Conservation (phyloP, 176 grass and related monocot genomes). For the Carex parvula region DNA sequence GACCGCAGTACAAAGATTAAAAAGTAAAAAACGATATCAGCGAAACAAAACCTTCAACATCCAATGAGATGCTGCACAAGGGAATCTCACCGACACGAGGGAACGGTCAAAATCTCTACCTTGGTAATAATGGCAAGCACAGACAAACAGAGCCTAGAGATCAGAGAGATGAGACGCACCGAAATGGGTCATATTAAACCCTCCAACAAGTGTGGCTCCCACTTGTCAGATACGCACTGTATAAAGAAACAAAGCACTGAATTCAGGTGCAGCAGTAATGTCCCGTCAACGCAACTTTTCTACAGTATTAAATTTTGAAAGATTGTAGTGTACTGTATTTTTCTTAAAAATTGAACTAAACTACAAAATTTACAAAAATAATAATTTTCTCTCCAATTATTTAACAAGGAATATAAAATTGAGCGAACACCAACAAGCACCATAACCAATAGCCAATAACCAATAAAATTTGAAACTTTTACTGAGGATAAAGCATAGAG, state of each 20-base stretch:
- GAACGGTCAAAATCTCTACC: constrained; percentile 19
- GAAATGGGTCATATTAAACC: constrained; percentile 14
- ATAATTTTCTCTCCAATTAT: not conserved
- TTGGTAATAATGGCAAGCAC: not conserved
- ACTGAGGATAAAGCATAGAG: not conserved
- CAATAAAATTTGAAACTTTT: too few relatives aligned
- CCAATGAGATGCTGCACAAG: constrained; percentile 14
- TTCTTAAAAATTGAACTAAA: not conserved
- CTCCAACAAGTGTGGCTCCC: not conserved
- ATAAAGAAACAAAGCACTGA: constrained; percentile 11
- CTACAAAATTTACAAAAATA: not conserved
- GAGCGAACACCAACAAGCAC: not conserved
- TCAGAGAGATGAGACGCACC: not conserved
- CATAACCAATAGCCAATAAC: not conserved
- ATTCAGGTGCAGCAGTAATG: constrained; percentile 23
- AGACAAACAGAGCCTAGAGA: constrained; percentile 11
- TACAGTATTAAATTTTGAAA: not conserved
- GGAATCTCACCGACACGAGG: constrained; percentile 30
- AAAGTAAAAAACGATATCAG: not conserved
- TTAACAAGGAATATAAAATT: not conserved
- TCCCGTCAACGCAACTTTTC: constrained; percentile 21
- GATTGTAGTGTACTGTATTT: not conserved
- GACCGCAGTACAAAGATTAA: not conserved
- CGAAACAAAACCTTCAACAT: not conserved
- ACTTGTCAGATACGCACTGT: not conserved